Percentiles rank a stretch among this genome's conserved stretches.
These are phyloP conservation scores for Coemansia sp. DNA, from an alignment of 192 early-diverging fungal genomes.

Conservation along the genomic window DNA sequence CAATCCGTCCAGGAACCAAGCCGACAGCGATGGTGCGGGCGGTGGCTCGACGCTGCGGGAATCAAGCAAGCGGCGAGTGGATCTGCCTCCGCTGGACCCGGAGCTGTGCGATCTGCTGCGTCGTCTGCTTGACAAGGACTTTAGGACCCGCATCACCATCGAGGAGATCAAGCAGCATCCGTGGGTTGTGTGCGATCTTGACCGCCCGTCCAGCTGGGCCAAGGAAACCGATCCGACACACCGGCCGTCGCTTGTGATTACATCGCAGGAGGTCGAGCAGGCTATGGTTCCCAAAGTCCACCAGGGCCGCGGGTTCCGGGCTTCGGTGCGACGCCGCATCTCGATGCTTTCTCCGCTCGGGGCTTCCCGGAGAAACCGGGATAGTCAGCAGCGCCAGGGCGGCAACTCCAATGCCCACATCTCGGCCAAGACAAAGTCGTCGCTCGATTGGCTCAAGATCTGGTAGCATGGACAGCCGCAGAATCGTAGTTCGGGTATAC, in stretches of 20 bases:
- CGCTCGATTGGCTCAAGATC: conserved; percentile 54
- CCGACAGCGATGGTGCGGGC: not conserved
- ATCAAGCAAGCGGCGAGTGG: conserved; percentile 7
- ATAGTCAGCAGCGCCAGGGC: conserved; percentile 10
- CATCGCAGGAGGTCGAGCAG: conserved; percentile 74
- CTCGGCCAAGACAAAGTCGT: conserved; percentile 49
- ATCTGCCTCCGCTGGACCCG: conserved; percentile 53
- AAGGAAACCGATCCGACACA: conserved; percentile 73
- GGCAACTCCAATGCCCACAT: conserved; percentile 10
- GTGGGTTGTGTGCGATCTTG: conserved; percentile 81
- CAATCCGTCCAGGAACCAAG: conserved; percentile 20
- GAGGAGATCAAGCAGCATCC: conserved; percentile 90
- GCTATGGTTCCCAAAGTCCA: conserved; percentile 52
- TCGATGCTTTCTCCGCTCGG: conserved; percentile 43
- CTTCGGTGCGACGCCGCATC: conserved; percentile 43
- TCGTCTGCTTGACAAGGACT: conserved; percentile 85
- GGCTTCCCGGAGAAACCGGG: conserved; percentile 4
- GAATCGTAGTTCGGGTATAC: not conserved
- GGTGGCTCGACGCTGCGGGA: not conserved
- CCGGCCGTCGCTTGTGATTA: conserved; percentile 71
- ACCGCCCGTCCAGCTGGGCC: conserved; percentile 68
- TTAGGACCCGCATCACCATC: conserved; percentile 76
- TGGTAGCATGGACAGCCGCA: conserved; percentile 21
- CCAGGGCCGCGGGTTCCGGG: conserved; percentile 40
- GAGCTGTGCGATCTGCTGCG: conserved; percentile 72